Conservation (phyloP, 164 flowering plant species). For the Paratinospora sagittata region DNA sequence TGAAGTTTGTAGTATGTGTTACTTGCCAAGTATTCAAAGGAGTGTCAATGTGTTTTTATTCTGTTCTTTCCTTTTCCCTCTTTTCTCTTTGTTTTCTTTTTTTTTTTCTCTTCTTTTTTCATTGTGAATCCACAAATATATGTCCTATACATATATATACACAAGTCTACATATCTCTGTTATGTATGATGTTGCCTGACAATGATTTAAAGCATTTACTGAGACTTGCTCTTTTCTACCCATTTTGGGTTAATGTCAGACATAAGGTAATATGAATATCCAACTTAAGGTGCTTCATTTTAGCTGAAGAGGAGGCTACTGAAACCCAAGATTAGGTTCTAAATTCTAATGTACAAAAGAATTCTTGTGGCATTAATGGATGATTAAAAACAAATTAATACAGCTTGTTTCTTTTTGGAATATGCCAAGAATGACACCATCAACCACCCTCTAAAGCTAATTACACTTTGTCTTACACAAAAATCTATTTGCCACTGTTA, state of each 20-base stretch:
- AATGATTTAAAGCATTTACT: neutral
- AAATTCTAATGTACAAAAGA: neutral
- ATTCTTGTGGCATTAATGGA: neutral
- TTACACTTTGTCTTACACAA: too few relatives aligned
- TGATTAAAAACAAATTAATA: too few relatives aligned
- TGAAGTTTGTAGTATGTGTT: neutral
- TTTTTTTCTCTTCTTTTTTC: slow-evolving; percentile 3
- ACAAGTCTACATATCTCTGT: neutral
- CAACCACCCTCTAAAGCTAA: too few relatives aligned
- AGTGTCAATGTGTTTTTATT: neutral
- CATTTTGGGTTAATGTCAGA: too few relatives aligned
- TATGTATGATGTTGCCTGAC: neutral
- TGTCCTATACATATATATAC: neutral
- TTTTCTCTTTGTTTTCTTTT: neutral
- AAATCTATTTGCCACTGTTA: too few relatives aligned
- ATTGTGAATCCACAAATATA: slow-evolving; percentile 8
- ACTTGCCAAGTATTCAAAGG: neutral
- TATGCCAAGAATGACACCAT: too few relatives aligned
- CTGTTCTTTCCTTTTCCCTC: neutral
- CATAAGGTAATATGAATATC: too few relatives aligned
- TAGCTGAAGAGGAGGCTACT: too few relatives aligned
- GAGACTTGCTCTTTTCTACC: neutral
- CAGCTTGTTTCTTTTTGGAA: too few relatives aligned
- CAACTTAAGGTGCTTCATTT: too few relatives aligned
- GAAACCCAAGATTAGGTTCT: neutral